Conservation (phyloP, 2,329 filamentous ascomycete genomes). For the Ophiosphaerella herpotricha region DNA sequence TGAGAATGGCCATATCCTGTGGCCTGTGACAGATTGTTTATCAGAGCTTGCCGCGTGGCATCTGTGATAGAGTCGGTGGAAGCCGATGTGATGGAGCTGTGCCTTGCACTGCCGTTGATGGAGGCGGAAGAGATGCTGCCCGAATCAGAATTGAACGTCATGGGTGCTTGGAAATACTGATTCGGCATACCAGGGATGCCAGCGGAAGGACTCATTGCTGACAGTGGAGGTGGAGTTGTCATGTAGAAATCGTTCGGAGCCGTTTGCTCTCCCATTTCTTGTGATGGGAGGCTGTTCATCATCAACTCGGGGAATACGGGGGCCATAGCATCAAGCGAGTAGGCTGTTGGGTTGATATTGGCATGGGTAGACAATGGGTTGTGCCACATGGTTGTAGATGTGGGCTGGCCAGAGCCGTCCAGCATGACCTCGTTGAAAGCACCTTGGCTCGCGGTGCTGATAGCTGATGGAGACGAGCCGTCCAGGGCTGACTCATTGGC, state of each 20-base stretch:
- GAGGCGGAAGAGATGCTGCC: conserved; percentile 67
- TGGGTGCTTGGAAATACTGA: conserved; percentile 66
- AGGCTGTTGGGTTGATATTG: conserved; percentile 67
- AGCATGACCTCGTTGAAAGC: conserved; percentile 90
- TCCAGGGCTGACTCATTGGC: conserved; percentile 81
- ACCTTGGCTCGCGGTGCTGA: conserved; percentile 92
- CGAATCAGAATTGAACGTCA: conserved; percentile 72
- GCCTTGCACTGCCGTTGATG: conserved; percentile 67
- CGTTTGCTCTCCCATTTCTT: conserved; percentile 72
- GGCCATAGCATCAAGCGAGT: conserved; percentile 74
- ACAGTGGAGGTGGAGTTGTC: conserved; percentile 76
- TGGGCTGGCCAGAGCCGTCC: conserved; percentile 63
- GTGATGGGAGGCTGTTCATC: conserved; percentile 70
- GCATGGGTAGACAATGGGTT: conserved; percentile 66
- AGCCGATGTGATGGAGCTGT: conserved; percentile 64
- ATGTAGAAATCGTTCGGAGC: conserved; percentile 74
- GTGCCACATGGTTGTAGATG: conserved; percentile 46
- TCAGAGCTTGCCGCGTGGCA: conserved; percentile 65
- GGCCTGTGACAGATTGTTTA: conserved; percentile 65
- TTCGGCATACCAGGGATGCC: conserved; percentile 67
- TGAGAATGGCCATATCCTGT: conserved; percentile 57
- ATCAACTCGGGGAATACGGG: conserved; percentile 77
- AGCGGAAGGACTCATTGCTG: conserved; percentile 70
- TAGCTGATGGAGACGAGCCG: conserved; percentile 91
- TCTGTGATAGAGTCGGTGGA: conserved; percentile 70